A percentile compares a stretch with the other conserved stretches of the same genome.
phyloP scores from a whole-genome alignment of 2,329 filamentous ascomycete species.

The Diaporthe vaccinii region DNA sequence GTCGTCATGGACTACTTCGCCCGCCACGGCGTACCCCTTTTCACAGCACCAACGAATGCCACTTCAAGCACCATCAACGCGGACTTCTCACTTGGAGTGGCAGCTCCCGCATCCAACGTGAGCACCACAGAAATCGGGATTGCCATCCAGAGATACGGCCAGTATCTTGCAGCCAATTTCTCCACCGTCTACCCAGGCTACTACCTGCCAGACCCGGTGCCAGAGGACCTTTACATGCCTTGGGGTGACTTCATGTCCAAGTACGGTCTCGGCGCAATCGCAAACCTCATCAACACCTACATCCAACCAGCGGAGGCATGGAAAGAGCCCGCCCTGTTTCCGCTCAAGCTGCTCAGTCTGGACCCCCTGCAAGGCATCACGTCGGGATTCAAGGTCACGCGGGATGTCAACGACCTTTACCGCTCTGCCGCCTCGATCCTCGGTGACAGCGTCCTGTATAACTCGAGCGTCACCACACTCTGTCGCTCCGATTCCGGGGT shows the following conservation, averaged over 20 bases:
- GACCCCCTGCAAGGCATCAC: slow-evolving; percentile 13
- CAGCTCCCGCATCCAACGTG: slow-evolving; percentile 18
- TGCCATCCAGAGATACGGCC: slow-evolving; percentile 11
- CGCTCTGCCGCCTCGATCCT: slow-evolving; percentile 30
- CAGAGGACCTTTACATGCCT: slow-evolving; percentile 27
- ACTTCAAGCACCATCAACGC: slow-evolving; percentile 8
- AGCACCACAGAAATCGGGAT: slow-evolving; percentile 6
- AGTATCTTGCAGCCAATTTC: slow-evolving; percentile 26
- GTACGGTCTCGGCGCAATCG: slow-evolving; percentile 25
- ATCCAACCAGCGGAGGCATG: slow-evolving; percentile 14
- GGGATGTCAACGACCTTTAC: slow-evolving; percentile 33
- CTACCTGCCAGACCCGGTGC: slow-evolving; percentile 36
- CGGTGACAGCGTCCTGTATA: slow-evolving; percentile 29
- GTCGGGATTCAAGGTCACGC: slow-evolving; percentile 23
- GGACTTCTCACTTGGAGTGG: slow-evolving; percentile 19
- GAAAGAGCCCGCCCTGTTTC: slow-evolving; percentile 25
- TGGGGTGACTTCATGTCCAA: slow-evolving; percentile 31
- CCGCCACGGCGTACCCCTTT: slow-evolving; percentile 42
- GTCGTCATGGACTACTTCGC: slow-evolving; percentile 60
- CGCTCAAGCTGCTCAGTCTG: slow-evolving; percentile 18
- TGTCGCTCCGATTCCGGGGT: slow-evolving; percentile 4
- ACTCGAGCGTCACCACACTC: slow-evolving; percentile 4
- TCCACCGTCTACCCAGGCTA: slow-evolving; percentile 39
- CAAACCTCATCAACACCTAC: slow-evolving; percentile 33
- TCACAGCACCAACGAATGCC: slow-evolving; percentile 16